These are phyloP conservation scores for Mycena kentingensis DNA, from an alignment of 768 basidiomycete genomes.

Conservation along the genomic window DNA sequence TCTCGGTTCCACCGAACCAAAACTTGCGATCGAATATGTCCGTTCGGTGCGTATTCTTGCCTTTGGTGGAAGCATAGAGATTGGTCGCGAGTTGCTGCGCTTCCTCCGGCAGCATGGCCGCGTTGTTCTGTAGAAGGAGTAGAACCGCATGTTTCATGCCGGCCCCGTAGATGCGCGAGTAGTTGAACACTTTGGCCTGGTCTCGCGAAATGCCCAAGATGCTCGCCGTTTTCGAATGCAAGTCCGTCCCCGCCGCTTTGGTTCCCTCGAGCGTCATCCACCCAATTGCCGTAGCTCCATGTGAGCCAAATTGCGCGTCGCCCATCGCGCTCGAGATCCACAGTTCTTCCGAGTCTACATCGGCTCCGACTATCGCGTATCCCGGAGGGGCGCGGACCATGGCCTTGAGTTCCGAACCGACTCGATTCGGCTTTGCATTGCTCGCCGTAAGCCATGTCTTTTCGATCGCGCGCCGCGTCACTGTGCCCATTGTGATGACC, in stretches of 20 bases:
- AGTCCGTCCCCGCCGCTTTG: conserved; percentile 89
- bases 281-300: conserved; percentile 94
- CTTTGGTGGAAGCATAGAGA: conserved; percentile 92
- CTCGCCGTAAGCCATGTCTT: conserved; percentile 98
- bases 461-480: conserved; percentile 96
- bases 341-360: conserved; percentile 97
- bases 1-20: conserved; percentile 97
- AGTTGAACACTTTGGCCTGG: conserved; percentile 98
- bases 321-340: conserved; percentile 99
- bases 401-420: conserved; percentile 97
- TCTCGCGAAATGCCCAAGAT: conserved; percentile 94
- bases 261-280: conserved; percentile 99
- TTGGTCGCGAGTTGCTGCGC: conserved; percentile 82
- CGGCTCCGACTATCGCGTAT: conserved; percentile 94
- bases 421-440: conserved; percentile 95
- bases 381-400: conserved; percentile 95
- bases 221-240: conserved; percentile 93
- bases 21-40: conserved; percentile 82
- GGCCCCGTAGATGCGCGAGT: conserved; percentile 98
- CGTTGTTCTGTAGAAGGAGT: conserved; percentile 82
- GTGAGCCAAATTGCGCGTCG: conserved; percentile 95
- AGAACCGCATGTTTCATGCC: conserved; percentile 93
- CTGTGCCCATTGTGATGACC: conserved; percentile 97
- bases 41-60: conserved; percentile 75
- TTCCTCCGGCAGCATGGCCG: conserved; percentile 72